Base-by-base conservation (phyloP, 2,329 filamentous ascomycete species). In the Knufia petricola region DNA sequence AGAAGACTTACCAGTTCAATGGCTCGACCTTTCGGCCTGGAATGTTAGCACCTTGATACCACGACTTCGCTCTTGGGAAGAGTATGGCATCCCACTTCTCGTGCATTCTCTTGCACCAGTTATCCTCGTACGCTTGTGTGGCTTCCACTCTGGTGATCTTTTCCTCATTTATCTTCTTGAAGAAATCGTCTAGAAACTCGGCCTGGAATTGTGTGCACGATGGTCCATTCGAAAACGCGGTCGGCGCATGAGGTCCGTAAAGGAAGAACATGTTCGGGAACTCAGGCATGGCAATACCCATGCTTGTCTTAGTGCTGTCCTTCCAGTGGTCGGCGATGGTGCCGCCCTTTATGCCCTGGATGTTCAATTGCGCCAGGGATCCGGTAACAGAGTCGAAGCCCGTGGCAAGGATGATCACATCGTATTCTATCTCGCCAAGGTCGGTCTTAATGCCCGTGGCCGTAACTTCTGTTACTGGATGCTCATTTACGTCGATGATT, bases 161-260 rank as follows among this genome's bases (percentile, higher is more conserved):
- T 32, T 74, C 64, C 1, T 56, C 54, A 53, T 68, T 60, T 54
- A 78, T 72, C 59, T 75, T 69, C 30, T 66, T 61, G 47, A 81
- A 74, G 34, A 61, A 36, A 40, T 60, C 47, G 80, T 73, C 53
- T 6, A 58, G 46, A 75, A 75, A 81, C 0, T 74, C 64, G 1
- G 75, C 77, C 55, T 82, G 78, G 1, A 76, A 57, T 52, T 79
- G 74, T 6, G 74, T 69, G 1, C 66, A 70, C 0, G 71, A 69
- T 0, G 79, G 78, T 0, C 77, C 78, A 53, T 79, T 81, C 58
- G 66, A 61, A 3, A 79, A 62, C 0, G 75, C 68, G 0, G 75
- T 79, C 0, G 77, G 77, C 0, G 66, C 74, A 13, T 81, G 77
- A 0, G 70, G 65, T 0, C 77, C 77, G 57, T 79, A 80, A 41